These are phyloP conservation scores for Ophiocordyceps camponoti-floridani DNA, from an alignment of 2,329 filamentous ascomycete genomes.

Conservation along the genomic window DNA sequence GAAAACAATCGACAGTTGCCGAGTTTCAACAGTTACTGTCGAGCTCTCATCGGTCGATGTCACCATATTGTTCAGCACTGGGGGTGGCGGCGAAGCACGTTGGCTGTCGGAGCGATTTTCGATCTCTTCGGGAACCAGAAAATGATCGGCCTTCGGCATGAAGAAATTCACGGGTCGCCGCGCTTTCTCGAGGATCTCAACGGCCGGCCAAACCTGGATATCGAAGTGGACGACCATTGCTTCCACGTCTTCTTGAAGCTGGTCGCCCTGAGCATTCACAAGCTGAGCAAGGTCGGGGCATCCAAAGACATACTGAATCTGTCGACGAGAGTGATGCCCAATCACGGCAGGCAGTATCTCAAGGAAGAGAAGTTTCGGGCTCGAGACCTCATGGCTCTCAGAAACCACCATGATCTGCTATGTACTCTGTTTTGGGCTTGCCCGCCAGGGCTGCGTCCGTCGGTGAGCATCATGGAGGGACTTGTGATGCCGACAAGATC, in stretches of 20 bases:
- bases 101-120: conserved; percentile 42
- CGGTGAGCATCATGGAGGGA: conserved; percentile 35
- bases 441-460: conserved; percentile 34
- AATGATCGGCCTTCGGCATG: conserved; percentile 44
- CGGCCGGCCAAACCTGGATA: conserved; percentile 23
- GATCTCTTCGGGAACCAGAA: conserved; percentile 49
- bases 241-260: conserved; percentile 53
- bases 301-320: conserved; percentile 43
- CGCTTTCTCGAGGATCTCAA: conserved; percentile 40
- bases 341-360: conserved; percentile 45
- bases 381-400: conserved; percentile 42
- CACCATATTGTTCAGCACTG: conserved; percentile 45
- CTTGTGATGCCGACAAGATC: conserved; percentile 41
- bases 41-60: conserved; percentile 39
- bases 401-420: conserved; percentile 52
- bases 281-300: conserved; percentile 26
- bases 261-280: conserved; percentile 36
- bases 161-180: conserved; percentile 43
- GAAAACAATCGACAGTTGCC: conserved; percentile 34
- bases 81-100: conserved; percentile 43
- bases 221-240: conserved; percentile 39
- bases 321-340: conserved; percentile 42
- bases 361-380: conserved; percentile 43
- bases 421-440: conserved; percentile 49
- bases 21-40: conserved; percentile 49